Percentiles rank a stretch among this genome's conserved stretches.
phyloP scores from a whole-genome alignment of 31 red algal species.

The Asparagopsis taxiformis region DNA sequence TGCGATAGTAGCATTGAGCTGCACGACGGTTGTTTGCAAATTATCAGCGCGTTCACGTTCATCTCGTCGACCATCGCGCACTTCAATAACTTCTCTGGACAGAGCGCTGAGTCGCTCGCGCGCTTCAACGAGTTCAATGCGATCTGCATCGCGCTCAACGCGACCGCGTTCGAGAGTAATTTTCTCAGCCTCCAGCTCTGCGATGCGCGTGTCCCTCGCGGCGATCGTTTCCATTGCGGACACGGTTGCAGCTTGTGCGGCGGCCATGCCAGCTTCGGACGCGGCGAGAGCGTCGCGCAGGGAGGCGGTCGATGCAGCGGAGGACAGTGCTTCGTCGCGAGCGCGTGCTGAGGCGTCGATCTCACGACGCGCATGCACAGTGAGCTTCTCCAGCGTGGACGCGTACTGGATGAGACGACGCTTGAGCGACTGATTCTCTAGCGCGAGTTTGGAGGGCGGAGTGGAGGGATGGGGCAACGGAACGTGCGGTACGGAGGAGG shows the following conservation, averaged over 20 bases:
- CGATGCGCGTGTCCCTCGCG: slow-evolving; percentile 1
- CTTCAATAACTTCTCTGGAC: background rate
- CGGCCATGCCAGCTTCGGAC: background rate
- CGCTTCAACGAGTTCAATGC: background rate
- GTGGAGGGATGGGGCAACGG: too few relatives aligned
- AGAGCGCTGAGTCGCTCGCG: background rate
- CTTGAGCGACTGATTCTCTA: slow-evolving; percentile 59
- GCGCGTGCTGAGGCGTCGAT: slow-evolving; percentile 56
- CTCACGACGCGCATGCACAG: slow-evolving; percentile 51
- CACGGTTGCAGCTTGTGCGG: slow-evolving; percentile 1
- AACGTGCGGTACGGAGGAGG: background rate
- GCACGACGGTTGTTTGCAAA: background rate
- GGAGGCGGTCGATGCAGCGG: slow-evolving; percentile 45
- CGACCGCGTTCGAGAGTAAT: background rate
- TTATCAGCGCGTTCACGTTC: slow-evolving; percentile 7
- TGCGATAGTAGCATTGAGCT: background rate
- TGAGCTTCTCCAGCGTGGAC: slow-evolving; percentile 56
- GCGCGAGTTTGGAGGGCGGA: slow-evolving; percentile 26
- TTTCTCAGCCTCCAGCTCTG: background rate
- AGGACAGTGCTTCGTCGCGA: slow-evolving; percentile 49
- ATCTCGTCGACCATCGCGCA: background rate
- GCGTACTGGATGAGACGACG: slow-evolving; percentile 65
- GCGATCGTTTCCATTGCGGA: slow-evolving; percentile 1
- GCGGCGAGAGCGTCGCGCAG: slow-evolving; percentile 32
- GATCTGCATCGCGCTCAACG: slow-evolving; percentile 1